Evolutionary conservation across 2,329 filamentous ascomycete genomes (phyloP).

Genomic region (Helicocarpus griseus): DNA sequence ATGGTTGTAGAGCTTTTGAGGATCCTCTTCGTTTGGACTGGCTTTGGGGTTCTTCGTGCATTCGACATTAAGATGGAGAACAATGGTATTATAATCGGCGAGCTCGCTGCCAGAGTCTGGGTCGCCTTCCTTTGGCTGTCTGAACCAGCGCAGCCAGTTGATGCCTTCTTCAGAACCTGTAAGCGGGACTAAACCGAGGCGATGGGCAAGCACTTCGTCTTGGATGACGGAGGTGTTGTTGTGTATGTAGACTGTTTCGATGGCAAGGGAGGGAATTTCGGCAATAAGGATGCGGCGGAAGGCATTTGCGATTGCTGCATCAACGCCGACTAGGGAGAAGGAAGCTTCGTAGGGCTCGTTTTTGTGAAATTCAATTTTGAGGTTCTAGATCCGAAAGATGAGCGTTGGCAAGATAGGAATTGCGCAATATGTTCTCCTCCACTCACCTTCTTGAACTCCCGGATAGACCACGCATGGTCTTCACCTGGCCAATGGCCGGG

Average conservation of each 20-base stretch:
- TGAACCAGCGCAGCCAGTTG: slow-evolving; percentile 72
- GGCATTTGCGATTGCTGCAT: slow-evolving; percentile 90
- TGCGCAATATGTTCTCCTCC: neutral
- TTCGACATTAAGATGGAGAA: slow-evolving; percentile 64
- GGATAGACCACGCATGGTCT: slow-evolving; percentile 68
- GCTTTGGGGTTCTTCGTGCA: slow-evolving; percentile 74
- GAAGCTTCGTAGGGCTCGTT: slow-evolving; percentile 67
- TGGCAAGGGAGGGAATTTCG: slow-evolving; percentile 87
- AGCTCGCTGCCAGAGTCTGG: slow-evolving; percentile 40
- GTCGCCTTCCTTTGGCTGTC: slow-evolving; percentile 59
- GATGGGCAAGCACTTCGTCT: slow-evolving; percentile 87
- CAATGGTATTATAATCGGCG: slow-evolving; percentile 78
- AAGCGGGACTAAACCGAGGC: slow-evolving; percentile 83
- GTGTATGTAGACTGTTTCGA: slow-evolving; percentile 84
- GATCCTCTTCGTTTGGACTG: slow-evolving; percentile 63
- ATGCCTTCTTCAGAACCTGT: slow-evolving; percentile 69
- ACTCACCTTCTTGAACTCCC: slow-evolving; percentile 55
- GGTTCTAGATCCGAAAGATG: slow-evolving; percentile 37
- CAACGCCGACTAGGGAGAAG: slow-evolving; percentile 86
- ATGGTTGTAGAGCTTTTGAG: slow-evolving; percentile 73
- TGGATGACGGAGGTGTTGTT: slow-evolving; percentile 98
- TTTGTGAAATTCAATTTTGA: slow-evolving; percentile 73
- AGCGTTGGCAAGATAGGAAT: neutral
- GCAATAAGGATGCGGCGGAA: slow-evolving; percentile 93
- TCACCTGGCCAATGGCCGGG: slow-evolving; percentile 86